Evolutionary conservation across 2,329 filamentous ascomycete genomes (phyloP).

Genomic region (Nothomitra cinnamomea): DNA sequence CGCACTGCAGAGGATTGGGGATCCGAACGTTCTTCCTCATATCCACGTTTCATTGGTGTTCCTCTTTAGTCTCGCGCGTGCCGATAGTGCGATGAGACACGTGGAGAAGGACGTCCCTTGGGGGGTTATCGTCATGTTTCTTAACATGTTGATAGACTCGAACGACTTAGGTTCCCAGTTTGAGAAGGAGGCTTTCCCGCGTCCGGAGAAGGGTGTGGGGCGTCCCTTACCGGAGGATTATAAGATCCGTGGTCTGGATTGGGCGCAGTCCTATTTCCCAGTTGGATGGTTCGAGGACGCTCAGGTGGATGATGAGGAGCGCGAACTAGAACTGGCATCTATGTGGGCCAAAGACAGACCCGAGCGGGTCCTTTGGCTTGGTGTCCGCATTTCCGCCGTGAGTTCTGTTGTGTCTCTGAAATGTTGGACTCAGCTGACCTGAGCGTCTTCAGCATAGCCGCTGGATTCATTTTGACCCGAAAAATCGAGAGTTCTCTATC

Average conservation of each 20-base stretch:
- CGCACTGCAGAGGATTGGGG: conserved; percentile 34
- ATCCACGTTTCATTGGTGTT: conserved; percentile 46
- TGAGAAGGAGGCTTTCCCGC: conserved; percentile 33
- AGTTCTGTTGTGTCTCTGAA: no score
- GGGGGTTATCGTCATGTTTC: conserved; percentile 31
- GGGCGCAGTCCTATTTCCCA: conserved; percentile 41
- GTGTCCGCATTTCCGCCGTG: no score
- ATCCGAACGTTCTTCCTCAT: conserved; percentile 43
- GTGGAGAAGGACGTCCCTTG: conserved; percentile 35
- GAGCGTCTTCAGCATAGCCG: no score
- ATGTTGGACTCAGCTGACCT: no score
- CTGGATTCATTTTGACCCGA: no score
- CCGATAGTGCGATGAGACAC: conserved; percentile 26
- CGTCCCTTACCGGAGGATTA: conserved; percentile 53
- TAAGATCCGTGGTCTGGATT: conserved; percentile 44
- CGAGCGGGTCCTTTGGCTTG: conserved; percentile 43
- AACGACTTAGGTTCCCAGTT: no score
- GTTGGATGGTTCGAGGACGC: conserved; percentile 38
- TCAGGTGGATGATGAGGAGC: conserved; percentile 49
- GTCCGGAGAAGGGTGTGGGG: conserved; percentile 25
- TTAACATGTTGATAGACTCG: conserved; percentile 32
- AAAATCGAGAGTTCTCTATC: no score
- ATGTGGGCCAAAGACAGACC: conserved; percentile 39
- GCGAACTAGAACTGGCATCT: conserved; percentile 42
- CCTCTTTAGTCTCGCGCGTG: conserved; percentile 28